Percentiles rank a stretch among this genome's conserved stretches.
phyloP scores from a whole-genome alignment of 441 rosid species.

The Melastoma candidum region DNA sequence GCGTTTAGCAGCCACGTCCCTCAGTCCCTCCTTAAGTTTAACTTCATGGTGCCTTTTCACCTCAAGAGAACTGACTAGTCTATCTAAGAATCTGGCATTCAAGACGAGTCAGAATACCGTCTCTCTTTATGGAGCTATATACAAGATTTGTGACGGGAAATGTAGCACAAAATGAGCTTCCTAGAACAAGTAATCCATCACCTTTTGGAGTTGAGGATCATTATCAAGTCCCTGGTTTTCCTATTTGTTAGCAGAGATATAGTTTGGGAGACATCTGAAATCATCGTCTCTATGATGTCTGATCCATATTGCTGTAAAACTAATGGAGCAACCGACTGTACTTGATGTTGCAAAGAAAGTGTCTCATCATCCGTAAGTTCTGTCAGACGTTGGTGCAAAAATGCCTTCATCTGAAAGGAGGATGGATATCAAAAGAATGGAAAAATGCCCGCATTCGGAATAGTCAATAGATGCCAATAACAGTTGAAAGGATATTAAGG shows the following conservation, averaged over 20 bases:
- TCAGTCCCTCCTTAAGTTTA: conserved; percentile 74
- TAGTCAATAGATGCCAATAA: conserved; percentile 1
- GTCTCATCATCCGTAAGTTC: conserved; percentile 76
- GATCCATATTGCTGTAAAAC: conserved; percentile 83
- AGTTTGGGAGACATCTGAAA: conserved; percentile 48
- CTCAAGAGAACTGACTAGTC: conserved; percentile 71
- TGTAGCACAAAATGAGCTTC: conserved; percentile 3
- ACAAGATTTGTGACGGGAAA: not conserved
- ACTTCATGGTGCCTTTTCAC: conserved; percentile 82
- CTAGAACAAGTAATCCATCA: conserved; percentile 13
- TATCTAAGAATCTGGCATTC: conserved; percentile 71
- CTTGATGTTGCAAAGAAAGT: conserved; percentile 83
- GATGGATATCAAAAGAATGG: conserved; percentile 1
- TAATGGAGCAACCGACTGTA: conserved; percentile 86
- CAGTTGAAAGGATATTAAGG: conserved; percentile 3
- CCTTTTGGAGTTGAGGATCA: conserved; percentile 97
- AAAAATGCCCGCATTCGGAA: not conserved
- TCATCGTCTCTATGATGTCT: conserved; percentile 67
- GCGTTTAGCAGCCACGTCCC: conserved; percentile 63
- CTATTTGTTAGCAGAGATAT: conserved; percentile 71
- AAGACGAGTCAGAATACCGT: not conserved
- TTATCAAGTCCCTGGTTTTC: conserved; percentile 76
- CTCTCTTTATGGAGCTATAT: not conserved
- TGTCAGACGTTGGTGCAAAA: conserved; percentile 61
- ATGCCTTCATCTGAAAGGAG: conserved; percentile 59